Evolutionary conservation across 306 rosid genomes (phyloP).

Genomic region (Cucurbita moschata): DNA sequence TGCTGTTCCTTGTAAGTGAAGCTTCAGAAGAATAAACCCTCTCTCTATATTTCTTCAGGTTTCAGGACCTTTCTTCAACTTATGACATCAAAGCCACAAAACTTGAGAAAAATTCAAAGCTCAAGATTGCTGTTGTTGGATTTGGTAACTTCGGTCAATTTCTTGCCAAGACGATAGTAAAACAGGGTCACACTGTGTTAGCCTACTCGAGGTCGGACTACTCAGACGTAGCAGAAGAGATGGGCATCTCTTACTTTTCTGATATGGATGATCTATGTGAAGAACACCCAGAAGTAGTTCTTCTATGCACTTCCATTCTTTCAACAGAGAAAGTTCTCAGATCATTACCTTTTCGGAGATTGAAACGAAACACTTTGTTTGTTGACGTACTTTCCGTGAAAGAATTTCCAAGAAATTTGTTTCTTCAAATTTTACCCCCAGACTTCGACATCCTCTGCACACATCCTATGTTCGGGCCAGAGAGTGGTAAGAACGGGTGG

Average conservation of each 20-base stretch:
- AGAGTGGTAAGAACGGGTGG: constrained; percentile 85
- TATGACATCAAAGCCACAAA: constrained; percentile 10
- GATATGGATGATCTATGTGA: constrained; percentile 69
- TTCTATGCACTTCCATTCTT: constrained; percentile 77
- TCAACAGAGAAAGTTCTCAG: constrained; percentile 62
- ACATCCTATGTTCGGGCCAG: constrained; percentile 97
- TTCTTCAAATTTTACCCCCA: constrained; percentile 50
- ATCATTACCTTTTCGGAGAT: constrained; percentile 62
- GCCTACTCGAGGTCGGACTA: constrained; percentile 74
- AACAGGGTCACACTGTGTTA: constrained; percentile 60
- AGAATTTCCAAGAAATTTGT: constrained; percentile 67
- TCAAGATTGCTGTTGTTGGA: constrained; percentile 63
- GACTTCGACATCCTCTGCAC: constrained; percentile 72
- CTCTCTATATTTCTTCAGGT: constrained; percentile 16
- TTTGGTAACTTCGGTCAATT: constrained; percentile 95
- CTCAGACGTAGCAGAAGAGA: constrained; percentile 39
- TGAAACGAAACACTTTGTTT: constrained; percentile 70
- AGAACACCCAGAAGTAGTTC: constrained; percentile 82
- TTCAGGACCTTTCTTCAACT: constrained; percentile 7
- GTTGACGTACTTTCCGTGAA: constrained; percentile 92
- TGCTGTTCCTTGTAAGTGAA: background rate
- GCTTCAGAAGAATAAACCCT: background rate
- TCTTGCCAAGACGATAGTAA: constrained; percentile 47
- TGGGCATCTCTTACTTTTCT: constrained; percentile 49
- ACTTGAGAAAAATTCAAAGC: constrained; percentile 30